Percentiles rank a stretch among this genome's conserved stretches.
These are phyloP conservation scores for Pyricularia sp. DNA, from an alignment of 2,329 filamentous ascomycete genomes.

Conservation along the genomic window DNA sequence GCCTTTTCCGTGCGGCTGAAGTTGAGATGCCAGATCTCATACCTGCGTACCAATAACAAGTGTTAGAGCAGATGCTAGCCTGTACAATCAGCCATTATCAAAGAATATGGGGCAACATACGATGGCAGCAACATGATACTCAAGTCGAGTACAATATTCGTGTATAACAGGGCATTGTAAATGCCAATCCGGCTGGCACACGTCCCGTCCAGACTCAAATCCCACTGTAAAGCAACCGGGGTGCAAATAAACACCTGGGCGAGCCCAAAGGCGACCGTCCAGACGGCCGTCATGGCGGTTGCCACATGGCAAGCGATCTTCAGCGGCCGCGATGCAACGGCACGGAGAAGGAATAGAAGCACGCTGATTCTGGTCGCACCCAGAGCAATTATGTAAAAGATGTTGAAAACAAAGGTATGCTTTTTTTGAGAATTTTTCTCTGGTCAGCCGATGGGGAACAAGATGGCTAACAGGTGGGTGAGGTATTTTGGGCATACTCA, in stretches of 20 bases:
- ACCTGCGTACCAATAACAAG: background rate
- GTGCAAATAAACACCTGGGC: background rate
- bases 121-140: background rate
- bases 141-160: background rate
- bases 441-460: background rate
- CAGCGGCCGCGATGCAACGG: background rate
- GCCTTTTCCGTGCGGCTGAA: background rate
- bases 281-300: background rate
- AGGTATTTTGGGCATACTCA: background rate
- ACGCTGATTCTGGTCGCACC: background rate
- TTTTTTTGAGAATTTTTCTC: background rate
- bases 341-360: background rate
- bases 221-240: background rate
- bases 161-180: background rate
- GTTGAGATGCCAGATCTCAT: background rate
- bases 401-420: background rate
- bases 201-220: background rate
- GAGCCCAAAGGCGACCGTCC: background rate
- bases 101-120: background rate
- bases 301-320: background rate
- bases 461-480: background rate
- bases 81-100: background rate
- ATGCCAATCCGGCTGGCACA: background rate
- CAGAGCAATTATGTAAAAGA: background rate
- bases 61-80: background rate